Conservation (phyloP, 441 rosid species). For the Gossypium aridum region DNA sequence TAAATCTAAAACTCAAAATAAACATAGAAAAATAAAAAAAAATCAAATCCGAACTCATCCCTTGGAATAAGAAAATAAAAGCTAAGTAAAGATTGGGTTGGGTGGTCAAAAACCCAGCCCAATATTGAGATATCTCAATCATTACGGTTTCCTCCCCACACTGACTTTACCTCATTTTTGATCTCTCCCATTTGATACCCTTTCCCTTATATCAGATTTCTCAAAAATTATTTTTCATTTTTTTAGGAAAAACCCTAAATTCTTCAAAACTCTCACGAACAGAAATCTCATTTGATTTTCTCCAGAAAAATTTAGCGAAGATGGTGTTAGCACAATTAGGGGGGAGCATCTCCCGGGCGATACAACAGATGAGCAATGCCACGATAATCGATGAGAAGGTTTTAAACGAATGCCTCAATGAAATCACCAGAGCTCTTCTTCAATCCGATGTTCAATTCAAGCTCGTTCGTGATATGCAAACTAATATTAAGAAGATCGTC, state of each 20-base stretch:
- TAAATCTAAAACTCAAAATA: too few species aligned
- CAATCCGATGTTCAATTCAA: constrained; percentile 86
- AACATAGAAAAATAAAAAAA: too few species aligned
- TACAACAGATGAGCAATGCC: constrained; percentile 98
- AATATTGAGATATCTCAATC: too few species aligned
- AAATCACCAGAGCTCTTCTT: constrained; percentile 86
- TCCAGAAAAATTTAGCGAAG: constrained; percentile 18
- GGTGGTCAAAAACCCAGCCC: too few species aligned
- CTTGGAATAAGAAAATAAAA: too few species aligned
- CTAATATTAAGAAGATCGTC: constrained; percentile 80
- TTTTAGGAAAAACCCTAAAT: background rate
- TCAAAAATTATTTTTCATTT: background rate
- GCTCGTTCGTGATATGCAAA: constrained; percentile 87
- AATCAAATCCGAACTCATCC: too few species aligned
- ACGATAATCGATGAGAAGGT: constrained; percentile 89
- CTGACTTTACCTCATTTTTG: background rate
- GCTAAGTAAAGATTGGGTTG: too few species aligned
- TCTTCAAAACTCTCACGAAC: background rate
- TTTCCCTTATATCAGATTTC: background rate
- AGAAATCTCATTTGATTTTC: background rate
- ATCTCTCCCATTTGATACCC: background rate
- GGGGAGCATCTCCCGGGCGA: constrained; percentile 91
- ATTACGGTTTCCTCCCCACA: too few species aligned
- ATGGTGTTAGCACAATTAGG: constrained; percentile 92
- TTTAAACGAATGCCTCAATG: constrained; percentile 84